Base-by-base conservation (phyloP, 78 protist genomes). In the Dictyostelium capitatum region DNA sequence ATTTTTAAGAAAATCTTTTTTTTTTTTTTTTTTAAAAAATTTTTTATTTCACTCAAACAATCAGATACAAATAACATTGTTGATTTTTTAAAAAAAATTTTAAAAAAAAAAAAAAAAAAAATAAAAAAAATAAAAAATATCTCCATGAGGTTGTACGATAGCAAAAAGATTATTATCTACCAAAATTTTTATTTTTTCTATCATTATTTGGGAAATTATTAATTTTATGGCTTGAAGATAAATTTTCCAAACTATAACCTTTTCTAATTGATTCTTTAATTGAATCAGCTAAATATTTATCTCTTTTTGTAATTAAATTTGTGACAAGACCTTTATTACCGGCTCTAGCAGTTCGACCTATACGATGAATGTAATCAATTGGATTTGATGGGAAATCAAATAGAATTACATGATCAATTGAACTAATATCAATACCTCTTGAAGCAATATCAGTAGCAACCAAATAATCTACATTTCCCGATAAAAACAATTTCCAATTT, bases 311-410 rank as follows among this genome's bases (percentile, higher is more conserved):
- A 23, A 94, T 65, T 30, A 96, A 74, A 23, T 57, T 48, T 23
- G 93, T 41, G 1, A 79, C 89, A 17, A 46, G 11, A 30, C 97
- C 97, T 10, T 12, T 8, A 6, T 54, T 46, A 17, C 98, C 98
- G 0, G 97, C 98, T 51, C 98, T 94, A 14, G 95, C 98, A 3
- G 98, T 96, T 62, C 98, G 79, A 43, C 98, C 98, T 32, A 80
- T 78, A n/a, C 98, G 87, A 81, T 96, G 98, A 15, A 96, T 23
- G 79, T 96, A 96, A 80, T 96, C 98, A n/a, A 82, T 89, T 46
- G 90, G 83, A 67, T 93, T 94, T 37, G 82, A 56, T 6, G 97
- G 97, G 75, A 96, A 96, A 80, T 96, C 97, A 23, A 90, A 96
- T 56, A 90, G 43, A 56, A 96, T 57, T 25, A 96, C 97, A 56